phyloP scores from a whole-genome alignment of 257 asterid genomes.

The Dorcoceras hygrometricum region DNA sequence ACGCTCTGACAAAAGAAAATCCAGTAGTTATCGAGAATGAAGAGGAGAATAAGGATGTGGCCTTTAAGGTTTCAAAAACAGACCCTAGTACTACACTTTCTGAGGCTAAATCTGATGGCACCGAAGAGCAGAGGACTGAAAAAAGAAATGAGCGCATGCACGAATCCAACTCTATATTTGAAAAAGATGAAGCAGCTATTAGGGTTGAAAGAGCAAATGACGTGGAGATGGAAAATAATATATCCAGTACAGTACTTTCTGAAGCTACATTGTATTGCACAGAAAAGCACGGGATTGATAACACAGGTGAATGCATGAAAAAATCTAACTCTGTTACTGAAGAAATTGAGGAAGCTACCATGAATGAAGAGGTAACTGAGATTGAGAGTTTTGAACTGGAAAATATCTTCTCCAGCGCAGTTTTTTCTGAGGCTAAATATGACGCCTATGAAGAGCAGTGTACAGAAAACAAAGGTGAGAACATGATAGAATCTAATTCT shows the following conservation, averaged over 20 bases:
- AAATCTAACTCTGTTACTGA: neutral
- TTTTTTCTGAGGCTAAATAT: slow-evolving; percentile 19
- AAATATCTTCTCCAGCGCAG: slow-evolving; percentile 8
- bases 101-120: slow-evolving; percentile 20
- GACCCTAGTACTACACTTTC: slow-evolving; percentile 8
- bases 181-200: neutral
- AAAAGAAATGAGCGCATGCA: slow-evolving; percentile 17
- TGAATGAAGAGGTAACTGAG: slow-evolving; percentile 9
- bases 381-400: slow-evolving; percentile 23
- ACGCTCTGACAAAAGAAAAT: neutral
- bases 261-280: neutral
- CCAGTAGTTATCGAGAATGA: slow-evolving; percentile 5
- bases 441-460: slow-evolving; percentile 25
- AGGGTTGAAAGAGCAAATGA: neutral
- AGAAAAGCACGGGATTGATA: neutral
- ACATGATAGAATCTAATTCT: slow-evolving; percentile 17
- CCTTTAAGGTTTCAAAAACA: slow-evolving; percentile 13
- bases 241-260: no score
- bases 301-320: neutral
- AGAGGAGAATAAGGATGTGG: slow-evolving; percentile 19
- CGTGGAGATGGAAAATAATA: no score
- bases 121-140: slow-evolving; percentile 27
- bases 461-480: slow-evolving; percentile 20
- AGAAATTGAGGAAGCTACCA: slow-evolving; percentile 7
- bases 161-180: slow-evolving; percentile 7